Percentiles rank a stretch among this genome's conserved stretches.
Conservation (phyloP, 2,329 filamentous ascomycete genomes). For the Berkeleyomyces basicola region DNA sequence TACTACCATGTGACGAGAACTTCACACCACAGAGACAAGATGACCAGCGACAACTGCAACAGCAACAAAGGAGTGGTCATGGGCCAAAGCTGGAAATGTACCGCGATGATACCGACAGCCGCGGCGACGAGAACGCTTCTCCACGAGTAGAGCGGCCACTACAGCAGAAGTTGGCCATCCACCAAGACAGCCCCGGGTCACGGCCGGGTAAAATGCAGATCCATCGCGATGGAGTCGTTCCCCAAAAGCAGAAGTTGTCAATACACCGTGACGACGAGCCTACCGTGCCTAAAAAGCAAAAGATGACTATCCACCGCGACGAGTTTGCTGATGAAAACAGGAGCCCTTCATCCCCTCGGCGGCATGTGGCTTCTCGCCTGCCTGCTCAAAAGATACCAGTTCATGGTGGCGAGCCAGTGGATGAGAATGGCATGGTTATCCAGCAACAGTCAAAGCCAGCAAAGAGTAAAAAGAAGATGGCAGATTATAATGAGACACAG, state of each 20-base stretch:
- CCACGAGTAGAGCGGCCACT: neutral
- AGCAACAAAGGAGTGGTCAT: neutral
- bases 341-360: neutral
- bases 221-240: constrained; percentile 5
- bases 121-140: neutral
- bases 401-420: constrained; percentile 7
- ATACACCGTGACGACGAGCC: constrained; percentile 13
- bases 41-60: neutral
- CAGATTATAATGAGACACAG: constrained; percentile 81
- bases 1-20: constrained; percentile 9
- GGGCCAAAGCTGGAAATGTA: constrained; percentile 8
- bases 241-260: constrained; percentile 12
- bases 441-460: constrained; percentile 18
- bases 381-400: constrained; percentile 1
- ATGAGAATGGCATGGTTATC: constrained; percentile 16
- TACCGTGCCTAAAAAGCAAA: constrained; percentile 12
- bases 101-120: neutral
- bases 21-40: neutral
- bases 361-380: neutral
- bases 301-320: constrained; percentile 10
- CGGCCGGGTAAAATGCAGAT: constrained; percentile 8
- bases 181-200: constrained; percentile 3
- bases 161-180: neutral
- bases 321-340: constrained; percentile 6
- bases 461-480: constrained; percentile 56